Percentiles rank a stretch among this genome's conserved stretches.
phyloP scores from a whole-genome alignment of 2,329 filamentous ascomycete genomes.

The Diaporthe capsici region DNA sequence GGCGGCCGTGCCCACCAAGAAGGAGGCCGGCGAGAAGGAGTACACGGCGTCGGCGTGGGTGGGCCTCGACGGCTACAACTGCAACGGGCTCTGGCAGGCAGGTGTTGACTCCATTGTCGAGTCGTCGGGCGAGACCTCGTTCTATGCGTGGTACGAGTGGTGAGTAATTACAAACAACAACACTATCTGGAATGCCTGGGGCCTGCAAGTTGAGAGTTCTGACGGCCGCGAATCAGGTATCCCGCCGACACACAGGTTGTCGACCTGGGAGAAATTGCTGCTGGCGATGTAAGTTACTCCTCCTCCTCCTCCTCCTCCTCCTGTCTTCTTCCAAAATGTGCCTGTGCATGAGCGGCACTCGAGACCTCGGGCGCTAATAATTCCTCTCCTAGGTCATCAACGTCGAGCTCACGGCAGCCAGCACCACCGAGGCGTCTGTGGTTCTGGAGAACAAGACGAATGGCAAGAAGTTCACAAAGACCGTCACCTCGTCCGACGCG shows the following conservation, averaged over 20 bases:
- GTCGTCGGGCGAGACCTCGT: conserved; percentile 53
- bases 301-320: not conserved
- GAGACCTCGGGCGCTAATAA: not conserved
- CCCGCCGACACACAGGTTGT: conserved; percentile 60
- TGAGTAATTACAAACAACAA: not conserved
- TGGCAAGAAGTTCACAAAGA: conserved; percentile 38
- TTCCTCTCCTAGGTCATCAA: conserved; percentile 34
- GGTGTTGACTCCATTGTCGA: conserved; percentile 68
- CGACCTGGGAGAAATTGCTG: conserved; percentile 34
- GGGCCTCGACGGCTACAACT: conserved; percentile 66
- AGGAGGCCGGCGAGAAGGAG: conserved; percentile 49
- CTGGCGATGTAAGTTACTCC: conserved; percentile 38
- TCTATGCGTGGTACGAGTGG: conserved; percentile 70
- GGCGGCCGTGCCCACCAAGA: conserved; percentile 56
- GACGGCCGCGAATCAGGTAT: conserved; percentile 53
- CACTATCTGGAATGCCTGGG: not conserved
- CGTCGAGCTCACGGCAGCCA: conserved; percentile 40
- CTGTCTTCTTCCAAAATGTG: not conserved
- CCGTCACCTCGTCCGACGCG: conserved; percentile 36
- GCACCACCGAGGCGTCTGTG: conserved; percentile 33
- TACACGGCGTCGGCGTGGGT: conserved; percentile 70
- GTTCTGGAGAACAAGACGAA: conserved; percentile 37
- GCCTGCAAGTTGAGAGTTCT: not conserved
- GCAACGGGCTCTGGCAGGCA: conserved; percentile 66
- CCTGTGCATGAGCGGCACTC: not conserved